Base-by-base conservation (phyloP, 192 early-diverging fungal genomes). In the Backusella parvicylindrica region DNA sequence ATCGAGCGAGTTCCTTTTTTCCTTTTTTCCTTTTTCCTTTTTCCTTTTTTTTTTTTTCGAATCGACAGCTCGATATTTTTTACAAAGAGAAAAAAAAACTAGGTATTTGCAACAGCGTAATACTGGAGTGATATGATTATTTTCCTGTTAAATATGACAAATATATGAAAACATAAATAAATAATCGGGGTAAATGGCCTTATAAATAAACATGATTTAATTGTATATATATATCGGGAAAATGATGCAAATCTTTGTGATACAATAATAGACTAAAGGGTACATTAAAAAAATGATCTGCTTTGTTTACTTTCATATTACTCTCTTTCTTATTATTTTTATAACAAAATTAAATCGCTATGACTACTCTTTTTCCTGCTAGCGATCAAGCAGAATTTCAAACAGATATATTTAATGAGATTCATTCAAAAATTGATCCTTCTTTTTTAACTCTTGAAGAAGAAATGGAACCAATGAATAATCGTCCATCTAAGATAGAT, bases 141-240 rank as follows among this genome's bases (percentile, higher is more conserved):
- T 60, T 56, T 28, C 53, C 53, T 60, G 23, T 30, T 23, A 3
- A 40, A 23, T 30, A 70, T 12, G 35, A 26, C 38, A 35, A 63
- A 3, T 15, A 50, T 6, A 36, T 56, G 32, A 76, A 26, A 53
- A 28, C 21, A 5, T 28, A 60, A 60, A 60, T 60, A 60, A 60
- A 60, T 28, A 60, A 60, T 60, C 53, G 53, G 53, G 53, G 53
- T 26, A 60, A 60, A 60, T 12, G n/a, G 11, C 26, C 9, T 60
- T 21, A 53, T 53, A 53, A 60, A 60, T 60, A 60, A 60, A 60
- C 53, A 60, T 60, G 23, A 60, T 60, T 60, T 60, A 28, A 60
- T 60, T 60, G 53, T 60, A 60, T 60, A 60, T 60, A 23, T 60
- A 60, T 60, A 60, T 60, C 53, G 53, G 53, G 53, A 60, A 13